Evolutionary conservation across 1,284 basidiomycete species (phyloP).

Genomic region (Rhizoctonia solani): DNA sequence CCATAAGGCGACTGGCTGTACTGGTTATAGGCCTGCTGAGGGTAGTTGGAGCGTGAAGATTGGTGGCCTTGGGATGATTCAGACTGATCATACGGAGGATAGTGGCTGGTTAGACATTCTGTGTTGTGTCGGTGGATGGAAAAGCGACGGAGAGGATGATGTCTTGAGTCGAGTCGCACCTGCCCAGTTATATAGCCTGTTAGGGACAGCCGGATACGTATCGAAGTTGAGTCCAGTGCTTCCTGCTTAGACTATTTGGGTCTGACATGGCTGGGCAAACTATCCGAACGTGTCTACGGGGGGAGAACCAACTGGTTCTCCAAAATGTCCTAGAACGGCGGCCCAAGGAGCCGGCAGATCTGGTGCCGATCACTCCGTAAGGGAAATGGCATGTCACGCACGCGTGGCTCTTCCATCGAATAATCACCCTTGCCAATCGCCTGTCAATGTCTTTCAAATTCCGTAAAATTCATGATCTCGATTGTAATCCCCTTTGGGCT

Average conservation of each 20-base stretch:
- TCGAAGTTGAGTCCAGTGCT: neutral
- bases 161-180: neutral
- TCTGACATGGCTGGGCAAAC: conserved; percentile 13
- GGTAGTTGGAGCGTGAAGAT: conserved; percentile 7
- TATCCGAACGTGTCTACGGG: neutral
- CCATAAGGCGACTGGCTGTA: conserved; percentile 22
- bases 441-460: conserved; percentile 1
- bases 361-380: conserved; percentile 22
- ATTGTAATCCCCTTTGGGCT: conserved; percentile 2
- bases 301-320: neutral
- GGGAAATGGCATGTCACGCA: conserved; percentile 31
- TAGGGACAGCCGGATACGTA: conserved; percentile 4
- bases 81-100: conserved; percentile 9
- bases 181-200: neutral
- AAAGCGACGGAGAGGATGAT: neutral
- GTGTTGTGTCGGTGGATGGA: neutral
- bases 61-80: neutral
- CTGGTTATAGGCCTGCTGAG: neutral
- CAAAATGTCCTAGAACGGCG: conserved; percentile 22
- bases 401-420: conserved; percentile 22
- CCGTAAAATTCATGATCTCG: neutral
- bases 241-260: conserved; percentile 19
- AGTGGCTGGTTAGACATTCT: too few relatives aligned
- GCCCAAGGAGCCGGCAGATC: conserved; percentile 23
- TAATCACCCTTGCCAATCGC: conserved; percentile 26